These are phyloP conservation scores for Perkinsela sp. DNA, from an alignment of 208 protist genomes.

Conservation along the genomic window DNA sequence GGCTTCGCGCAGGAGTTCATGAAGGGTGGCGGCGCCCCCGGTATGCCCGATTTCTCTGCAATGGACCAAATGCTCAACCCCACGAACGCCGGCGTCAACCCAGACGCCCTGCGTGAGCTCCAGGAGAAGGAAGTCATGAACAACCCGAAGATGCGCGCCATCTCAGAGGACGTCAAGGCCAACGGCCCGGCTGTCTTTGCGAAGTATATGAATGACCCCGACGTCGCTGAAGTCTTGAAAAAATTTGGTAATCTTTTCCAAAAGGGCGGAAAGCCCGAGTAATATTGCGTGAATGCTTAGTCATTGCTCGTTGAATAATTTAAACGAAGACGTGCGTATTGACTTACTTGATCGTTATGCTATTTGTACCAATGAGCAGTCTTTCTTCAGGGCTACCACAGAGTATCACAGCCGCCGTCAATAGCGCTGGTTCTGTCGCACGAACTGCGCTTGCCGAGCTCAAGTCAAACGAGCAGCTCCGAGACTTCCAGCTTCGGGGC, in stretches of 20 bases:
- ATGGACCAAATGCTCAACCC: conserved; percentile 22
- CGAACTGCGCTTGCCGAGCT: too few relatives aligned
- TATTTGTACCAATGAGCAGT: too few relatives aligned
- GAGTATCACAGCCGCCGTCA: too few relatives aligned
- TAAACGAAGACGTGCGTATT: too few relatives aligned
- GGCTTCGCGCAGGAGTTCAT: conserved; percentile 42
- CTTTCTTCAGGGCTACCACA: too few relatives aligned
- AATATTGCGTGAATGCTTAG: background rate
- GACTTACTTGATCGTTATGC: too few relatives aligned
- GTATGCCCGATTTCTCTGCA: conserved; percentile 12
- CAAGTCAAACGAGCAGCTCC: too few relatives aligned
- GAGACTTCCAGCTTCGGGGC: too few relatives aligned
- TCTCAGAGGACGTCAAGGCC: conserved; percentile 42
- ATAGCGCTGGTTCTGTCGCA: too few relatives aligned
- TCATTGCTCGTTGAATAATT: too few relatives aligned
- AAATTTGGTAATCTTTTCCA: conserved; percentile 16
- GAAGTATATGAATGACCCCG: conserved; percentile 62
- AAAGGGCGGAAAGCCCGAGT: conserved; percentile 1
- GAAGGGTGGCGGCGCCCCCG: conserved; percentile 10
- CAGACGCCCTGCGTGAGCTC: conserved; percentile 20
- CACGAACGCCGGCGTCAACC: conserved; percentile 24
- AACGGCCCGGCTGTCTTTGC: conserved; percentile 49
- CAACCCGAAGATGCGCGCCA: conserved; percentile 38
- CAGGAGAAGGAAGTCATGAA: conserved; percentile 30
- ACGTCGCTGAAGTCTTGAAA: conserved; percentile 55